Base-by-base conservation (phyloP, 1,139 yeast species). In the Scheffersomyces illinoinensis region DNA sequence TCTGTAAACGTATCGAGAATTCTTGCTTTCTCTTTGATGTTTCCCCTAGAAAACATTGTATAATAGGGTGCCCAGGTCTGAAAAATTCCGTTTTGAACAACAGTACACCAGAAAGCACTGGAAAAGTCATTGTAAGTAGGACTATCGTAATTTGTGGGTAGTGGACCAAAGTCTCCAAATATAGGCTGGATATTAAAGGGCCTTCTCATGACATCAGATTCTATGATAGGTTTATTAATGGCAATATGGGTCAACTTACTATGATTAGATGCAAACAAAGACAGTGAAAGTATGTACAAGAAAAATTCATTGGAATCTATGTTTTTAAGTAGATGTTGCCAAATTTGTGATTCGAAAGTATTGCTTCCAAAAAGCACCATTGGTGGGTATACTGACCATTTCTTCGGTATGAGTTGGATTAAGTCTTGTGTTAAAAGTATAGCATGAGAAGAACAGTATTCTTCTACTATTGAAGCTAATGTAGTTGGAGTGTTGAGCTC, bases 21-120 rank as follows among this genome's bases (percentile, higher is more conserved):
- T 23, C 97, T 73, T 18, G 86, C 83, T 71, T 92, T 92, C 68
- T 92, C 97, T 63, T 88, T 89, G 64, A 92, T 85, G 68, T 92
- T 92, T 0, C 97, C 97, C n/a, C 97, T 73, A 49, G 93, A 88
- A 69, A 92, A 92, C 97, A 92, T 92, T 14, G 97, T 91, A 68
- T 86, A 89, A 57, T 81, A 70, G 0, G 97, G 97, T 3, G 95
- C 91, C 97, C 97, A 92, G 2, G 84, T 81, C 68, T 92, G 97
- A 61, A 71, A 77, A 5, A 92, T 85, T 1, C 93, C 93, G 70
- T 92, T 91, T 68, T 92, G 97, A 2, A 78, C 73, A 1, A 82
- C 82, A 14, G 79, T 73, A 65, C 93, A 90, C 97, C 97, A 92
- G 63, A 91, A 85, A 0, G 91, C 89, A 0, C 66, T 52, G 0